phyloP scores from a whole-genome alignment of 1,284 basidiomycete genomes.

The Cryptococcus amylolentus region DNA sequence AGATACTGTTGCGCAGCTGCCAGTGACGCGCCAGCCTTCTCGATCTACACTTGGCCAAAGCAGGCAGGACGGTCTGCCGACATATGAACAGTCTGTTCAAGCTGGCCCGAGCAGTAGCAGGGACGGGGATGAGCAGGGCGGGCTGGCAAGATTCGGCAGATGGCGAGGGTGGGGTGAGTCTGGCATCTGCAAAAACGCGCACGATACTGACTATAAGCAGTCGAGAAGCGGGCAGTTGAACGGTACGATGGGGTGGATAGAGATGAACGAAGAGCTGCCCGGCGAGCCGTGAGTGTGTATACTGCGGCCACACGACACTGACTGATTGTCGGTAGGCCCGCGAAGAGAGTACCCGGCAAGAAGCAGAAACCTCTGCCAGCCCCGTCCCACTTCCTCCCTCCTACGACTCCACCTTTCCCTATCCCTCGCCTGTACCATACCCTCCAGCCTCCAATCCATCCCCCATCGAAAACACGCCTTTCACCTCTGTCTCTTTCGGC shows the following conservation, averaged over 20 bases:
- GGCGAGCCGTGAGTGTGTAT: conserved; percentile 1
- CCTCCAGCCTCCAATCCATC: conserved; percentile 2
- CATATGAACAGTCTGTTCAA: background rate
- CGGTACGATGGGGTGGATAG: background rate
- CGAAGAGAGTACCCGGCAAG: too few species aligned
- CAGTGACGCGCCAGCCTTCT: too few species aligned
- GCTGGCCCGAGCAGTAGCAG: background rate
- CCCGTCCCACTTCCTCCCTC: conserved; percentile 16
- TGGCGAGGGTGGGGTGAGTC: conserved; percentile 13
- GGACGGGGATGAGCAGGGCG: background rate
- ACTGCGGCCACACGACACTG: background rate
- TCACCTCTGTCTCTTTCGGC: conserved; percentile 15
- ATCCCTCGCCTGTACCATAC: conserved; percentile 1
- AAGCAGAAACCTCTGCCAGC: background rate
- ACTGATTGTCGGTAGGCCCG: background rate
- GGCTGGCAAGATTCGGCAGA: conserved; percentile 4
- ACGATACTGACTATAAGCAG: background rate
- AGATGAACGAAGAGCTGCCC: background rate
- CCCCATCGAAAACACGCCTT: conserved; percentile 5
- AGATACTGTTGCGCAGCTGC: too few species aligned
- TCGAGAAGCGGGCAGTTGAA: conserved; percentile 7
- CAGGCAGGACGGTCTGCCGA: background rate
- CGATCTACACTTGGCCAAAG: background rate
- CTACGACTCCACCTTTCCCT: conserved; percentile 4
- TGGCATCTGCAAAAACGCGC: too few species aligned